Percentiles rank a stretch among this genome's conserved stretches.
phyloP scores from a whole-genome alignment of 2,329 filamentous ascomycete genomes.

The Cercospora nicotianae region DNA sequence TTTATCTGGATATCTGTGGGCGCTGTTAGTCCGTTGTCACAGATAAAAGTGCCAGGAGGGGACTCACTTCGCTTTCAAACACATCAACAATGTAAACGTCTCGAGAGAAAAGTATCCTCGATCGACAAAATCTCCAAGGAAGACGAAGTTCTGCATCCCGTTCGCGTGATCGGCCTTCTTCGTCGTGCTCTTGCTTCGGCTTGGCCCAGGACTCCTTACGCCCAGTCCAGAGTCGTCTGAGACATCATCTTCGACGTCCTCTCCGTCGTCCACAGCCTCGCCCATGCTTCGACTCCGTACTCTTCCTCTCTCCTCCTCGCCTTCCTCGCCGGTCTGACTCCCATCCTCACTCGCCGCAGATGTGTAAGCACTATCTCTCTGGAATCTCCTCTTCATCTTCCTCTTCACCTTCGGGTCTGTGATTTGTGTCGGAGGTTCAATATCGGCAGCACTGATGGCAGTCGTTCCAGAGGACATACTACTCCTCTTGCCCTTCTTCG shows the following conservation, averaged over 20 bases:
- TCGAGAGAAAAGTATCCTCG: conserved; percentile 73
- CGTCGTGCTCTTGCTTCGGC: conserved; percentile 38
- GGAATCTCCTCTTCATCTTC: conserved; percentile 67
- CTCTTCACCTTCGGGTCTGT: conserved; percentile 83
- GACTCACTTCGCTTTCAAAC: conserved; percentile 66
- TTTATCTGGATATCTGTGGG: conserved; percentile 65
- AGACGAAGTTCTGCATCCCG: conserved; percentile 69
- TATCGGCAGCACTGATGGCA: conserved; percentile 86
- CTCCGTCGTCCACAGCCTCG: conserved; percentile 45
- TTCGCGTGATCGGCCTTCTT: conserved; percentile 45
- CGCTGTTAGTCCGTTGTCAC: not conserved
- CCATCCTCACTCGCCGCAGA: conserved; percentile 50
- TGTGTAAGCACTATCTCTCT: conserved; percentile 54
- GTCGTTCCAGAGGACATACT: conserved; percentile 26
- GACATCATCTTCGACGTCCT: conserved; percentile 53
- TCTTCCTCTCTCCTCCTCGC: conserved; percentile 48
- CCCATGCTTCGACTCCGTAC: conserved; percentile 39
- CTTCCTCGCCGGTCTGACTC: conserved; percentile 41
- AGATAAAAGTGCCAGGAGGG: conserved; percentile 9
- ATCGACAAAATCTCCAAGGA: conserved; percentile 72
- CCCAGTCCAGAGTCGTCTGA: conserved; percentile 47
- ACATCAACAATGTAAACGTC: conserved; percentile 71
- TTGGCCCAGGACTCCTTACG: conserved; percentile 40
- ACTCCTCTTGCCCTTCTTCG: conserved; percentile 24
- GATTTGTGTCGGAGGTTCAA: conserved; percentile 87